phyloP scores from a whole-genome alignment of 2,329 filamentous ascomycete genomes.

The Aspergillus melleus region DNA sequence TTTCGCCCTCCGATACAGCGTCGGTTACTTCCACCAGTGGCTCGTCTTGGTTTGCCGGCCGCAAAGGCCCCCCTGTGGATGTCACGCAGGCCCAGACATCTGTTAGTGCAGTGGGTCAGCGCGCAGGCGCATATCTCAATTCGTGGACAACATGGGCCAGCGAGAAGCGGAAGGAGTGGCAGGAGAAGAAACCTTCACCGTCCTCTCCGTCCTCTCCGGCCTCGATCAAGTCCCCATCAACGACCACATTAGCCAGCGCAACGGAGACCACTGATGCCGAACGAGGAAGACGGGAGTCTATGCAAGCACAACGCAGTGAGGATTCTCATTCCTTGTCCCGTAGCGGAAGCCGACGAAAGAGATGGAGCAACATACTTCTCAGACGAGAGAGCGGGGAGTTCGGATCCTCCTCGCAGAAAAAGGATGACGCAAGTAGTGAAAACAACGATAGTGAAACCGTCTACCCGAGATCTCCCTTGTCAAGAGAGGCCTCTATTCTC shows the following conservation, averaged over 20 bases:
- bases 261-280: constrained; percentile 26
- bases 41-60: constrained; percentile 29
- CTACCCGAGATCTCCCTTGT: constrained; percentile 35
- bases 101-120: constrained; percentile 54
- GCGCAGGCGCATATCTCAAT: constrained; percentile 63
- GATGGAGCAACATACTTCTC: constrained; percentile 40
- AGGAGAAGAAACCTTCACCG: constrained; percentile 36
- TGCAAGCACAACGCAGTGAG: constrained; percentile 29
- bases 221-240: constrained; percentile 21
- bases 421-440: constrained; percentile 22
- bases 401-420: constrained; percentile 13
- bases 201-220: constrained; percentile 29
- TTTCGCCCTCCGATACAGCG: constrained; percentile 27
- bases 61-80: constrained; percentile 46
- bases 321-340: constrained; percentile 29
- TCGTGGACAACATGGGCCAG: constrained; percentile 64
- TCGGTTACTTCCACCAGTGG: constrained; percentile 19
- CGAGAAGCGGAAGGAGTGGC: constrained; percentile 49
- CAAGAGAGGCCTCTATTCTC: constrained; percentile 28
- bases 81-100: constrained; percentile 56
- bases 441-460: constrained; percentile 20
- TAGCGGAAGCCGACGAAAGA: constrained; percentile 35
- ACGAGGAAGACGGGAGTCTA: constrained; percentile 30
- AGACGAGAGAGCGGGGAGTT: constrained; percentile 36
- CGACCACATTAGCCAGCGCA: constrained; percentile 24